Evolutionary conservation across 805 yeast species (phyloP).

Genomic region (Ogataea neopini): DNA sequence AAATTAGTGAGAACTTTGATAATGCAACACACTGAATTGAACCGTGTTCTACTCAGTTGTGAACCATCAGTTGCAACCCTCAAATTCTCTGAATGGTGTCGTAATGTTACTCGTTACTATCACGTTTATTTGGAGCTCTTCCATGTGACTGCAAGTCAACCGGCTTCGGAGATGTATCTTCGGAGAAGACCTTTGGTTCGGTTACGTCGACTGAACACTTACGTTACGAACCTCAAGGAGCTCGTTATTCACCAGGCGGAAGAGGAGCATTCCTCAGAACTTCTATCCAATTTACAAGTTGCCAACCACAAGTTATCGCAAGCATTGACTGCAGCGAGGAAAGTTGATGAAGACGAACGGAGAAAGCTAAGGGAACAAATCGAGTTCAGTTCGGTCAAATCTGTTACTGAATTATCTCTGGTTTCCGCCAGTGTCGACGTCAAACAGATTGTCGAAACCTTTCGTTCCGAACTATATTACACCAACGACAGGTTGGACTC

Average conservation of each 20-base stretch:
- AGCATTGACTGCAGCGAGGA: conserved; percentile 22
- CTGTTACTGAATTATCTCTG: conserved; percentile 21
- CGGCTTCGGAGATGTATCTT: conserved; percentile 29
- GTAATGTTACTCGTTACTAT: conserved; percentile 22
- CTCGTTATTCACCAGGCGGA: conserved; percentile 22
- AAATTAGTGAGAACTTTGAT: conserved; percentile 19
- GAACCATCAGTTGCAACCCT: conserved; percentile 18
- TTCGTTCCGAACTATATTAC: conserved; percentile 29
- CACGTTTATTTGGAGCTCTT: conserved; percentile 25
- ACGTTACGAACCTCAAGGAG: conserved; percentile 24
- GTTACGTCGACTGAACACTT: conserved; percentile 28
- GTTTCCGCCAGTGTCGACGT: conserved; percentile 24
- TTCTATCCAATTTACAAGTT: conserved; percentile 29
- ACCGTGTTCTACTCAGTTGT: conserved; percentile 8
- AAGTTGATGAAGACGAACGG: conserved; percentile 28
- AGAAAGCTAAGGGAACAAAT: conserved; percentile 16
- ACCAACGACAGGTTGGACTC: conserved; percentile 25
- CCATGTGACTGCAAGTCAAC: conserved; percentile 24
- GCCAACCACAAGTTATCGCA: conserved; percentile 22
- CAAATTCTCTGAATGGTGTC: conserved; percentile 30
- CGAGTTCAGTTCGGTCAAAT: conserved; percentile 27
- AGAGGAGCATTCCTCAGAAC: conserved; percentile 21
- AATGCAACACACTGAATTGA: conserved; percentile 22
- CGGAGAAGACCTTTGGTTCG: conserved; percentile 35
- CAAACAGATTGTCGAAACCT: conserved; percentile 7